These are phyloP conservation scores for Backusella westeae DNA, from an alignment of 192 early-diverging fungal species.

Conservation along the genomic window DNA sequence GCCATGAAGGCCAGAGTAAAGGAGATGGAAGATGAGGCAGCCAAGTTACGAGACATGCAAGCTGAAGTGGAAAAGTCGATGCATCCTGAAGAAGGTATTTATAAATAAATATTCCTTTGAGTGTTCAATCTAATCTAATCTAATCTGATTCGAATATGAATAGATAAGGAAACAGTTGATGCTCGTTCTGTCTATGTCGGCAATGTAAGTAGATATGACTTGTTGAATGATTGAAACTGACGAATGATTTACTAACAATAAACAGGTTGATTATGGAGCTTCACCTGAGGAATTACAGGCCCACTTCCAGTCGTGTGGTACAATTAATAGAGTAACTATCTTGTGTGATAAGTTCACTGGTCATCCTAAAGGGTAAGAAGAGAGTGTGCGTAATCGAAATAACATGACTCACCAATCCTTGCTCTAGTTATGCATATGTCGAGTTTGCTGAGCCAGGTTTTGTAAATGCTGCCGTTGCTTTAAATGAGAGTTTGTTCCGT, in stretches of 20 bases:
- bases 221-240: neutral
- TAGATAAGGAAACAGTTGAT: slow-evolving; percentile 76
- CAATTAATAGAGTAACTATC: slow-evolving; percentile 96
- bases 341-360: slow-evolving; percentile 93
- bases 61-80: slow-evolving; percentile 74
- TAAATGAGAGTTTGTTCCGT: slow-evolving; percentile 90
- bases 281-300: slow-evolving; percentile 95
- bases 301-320: slow-evolving; percentile 93
- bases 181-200: slow-evolving; percentile 91
- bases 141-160: neutral
- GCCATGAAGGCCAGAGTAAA: slow-evolving; percentile 76
- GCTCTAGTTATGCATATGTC: slow-evolving; percentile 80
- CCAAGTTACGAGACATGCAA: slow-evolving; percentile 76
- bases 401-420: neutral
- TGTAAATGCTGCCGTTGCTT: slow-evolving; percentile 77
- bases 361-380: slow-evolving; percentile 71
- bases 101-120: neutral
- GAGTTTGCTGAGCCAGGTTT: slow-evolving; percentile 88
- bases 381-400: neutral
- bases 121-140: neutral
- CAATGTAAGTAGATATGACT: slow-evolving; percentile 56
- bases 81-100: slow-evolving; percentile 52
- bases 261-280: slow-evolving; percentile 83
- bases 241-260: too few relatives aligned
- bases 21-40: slow-evolving; percentile 84